A percentile compares a stretch with the other conserved stretches of the same genome.
These are phyloP conservation scores for Phlebiopsis flavidoalba DNA, from an alignment of 768 basidiomycete species.

Conservation along the genomic window DNA sequence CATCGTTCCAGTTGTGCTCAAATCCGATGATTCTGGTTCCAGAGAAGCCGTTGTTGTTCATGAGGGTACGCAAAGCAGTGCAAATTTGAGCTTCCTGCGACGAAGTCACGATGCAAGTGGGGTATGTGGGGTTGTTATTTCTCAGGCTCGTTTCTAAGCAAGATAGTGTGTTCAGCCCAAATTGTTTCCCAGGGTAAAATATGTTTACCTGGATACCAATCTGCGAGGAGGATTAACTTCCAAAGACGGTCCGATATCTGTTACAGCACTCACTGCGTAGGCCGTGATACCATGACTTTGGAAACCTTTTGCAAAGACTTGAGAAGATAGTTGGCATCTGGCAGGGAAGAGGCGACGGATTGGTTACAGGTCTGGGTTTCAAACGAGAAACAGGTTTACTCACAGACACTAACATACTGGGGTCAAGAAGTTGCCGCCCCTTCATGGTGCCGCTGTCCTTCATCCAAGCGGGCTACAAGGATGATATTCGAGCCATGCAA, in stretches of 20 bases:
- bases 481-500: not conserved
- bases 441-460: conserved; percentile 62
- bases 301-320: conserved; percentile 71
- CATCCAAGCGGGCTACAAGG: conserved; percentile 70
- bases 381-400: conserved; percentile 19
- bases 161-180: not conserved
- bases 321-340: conserved; percentile 69
- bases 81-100: conserved; percentile 57
- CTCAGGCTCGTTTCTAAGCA: conserved; percentile 45
- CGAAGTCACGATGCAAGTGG: conserved; percentile 52
- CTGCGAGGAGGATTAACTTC: not conserved
- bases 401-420: conserved; percentile 45
- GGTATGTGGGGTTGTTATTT: conserved; percentile 64
- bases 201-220: conserved; percentile 46
- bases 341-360: not conserved
- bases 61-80: conserved; percentile 45
- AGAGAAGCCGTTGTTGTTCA: conserved; percentile 59
- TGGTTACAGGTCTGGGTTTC: too few species aligned
- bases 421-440: conserved; percentile 54
- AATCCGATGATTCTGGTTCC: conserved; percentile 59
- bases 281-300: conserved; percentile 51
- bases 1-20: conserved; percentile 74
- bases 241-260: not conserved
- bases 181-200: not conserved
- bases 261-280: conserved; percentile 36